These are phyloP conservation scores for Candida stauntonica DNA, from an alignment of 805 yeast genomes.

Conservation along the genomic window DNA sequence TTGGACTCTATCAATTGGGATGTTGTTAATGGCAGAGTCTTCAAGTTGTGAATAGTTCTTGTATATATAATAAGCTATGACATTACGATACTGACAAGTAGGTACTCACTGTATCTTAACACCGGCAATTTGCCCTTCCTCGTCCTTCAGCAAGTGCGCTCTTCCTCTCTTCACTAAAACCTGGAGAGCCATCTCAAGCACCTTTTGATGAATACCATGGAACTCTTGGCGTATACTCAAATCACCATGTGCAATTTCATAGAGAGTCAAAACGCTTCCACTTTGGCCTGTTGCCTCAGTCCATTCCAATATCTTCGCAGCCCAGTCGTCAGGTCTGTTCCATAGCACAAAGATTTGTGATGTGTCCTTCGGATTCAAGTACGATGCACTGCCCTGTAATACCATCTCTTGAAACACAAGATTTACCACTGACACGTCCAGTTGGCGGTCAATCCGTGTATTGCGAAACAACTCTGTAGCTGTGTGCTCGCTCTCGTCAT, in stretches of 20 bases:
- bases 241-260: conserved; percentile 72
- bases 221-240: conserved; percentile 52
- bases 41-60: conserved; percentile 14
- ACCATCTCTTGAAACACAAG: conserved; percentile 59
- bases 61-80: too few relatives aligned
- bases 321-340: conserved; percentile 69
- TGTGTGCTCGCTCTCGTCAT: conserved; percentile 4
- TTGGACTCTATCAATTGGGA: conserved; percentile 86
- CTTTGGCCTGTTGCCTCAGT: conserved; percentile 74
- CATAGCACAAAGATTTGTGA: conserved; percentile 46
- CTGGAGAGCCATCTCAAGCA: conserved; percentile 52
- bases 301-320: conserved; percentile 58
- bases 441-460: conserved; percentile 43
- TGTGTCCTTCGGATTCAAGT: conserved; percentile 42
- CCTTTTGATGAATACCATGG: conserved; percentile 51
- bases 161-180: conserved; percentile 61
- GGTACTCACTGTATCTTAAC: conserved; percentile 55
- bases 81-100: too few relatives aligned
- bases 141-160: conserved; percentile 69
- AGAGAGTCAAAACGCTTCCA: conserved; percentile 73
- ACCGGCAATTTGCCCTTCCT: conserved; percentile 65
- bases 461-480: conserved; percentile 42
- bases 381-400: conserved; percentile 51
- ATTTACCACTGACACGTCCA: conserved; percentile 49
- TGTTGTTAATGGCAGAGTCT: conserved; percentile 48